Percentiles rank a stretch among this genome's conserved stretches.
Conservation (phyloP, 805 yeast genomes). For the Candida oleophila region DNA sequence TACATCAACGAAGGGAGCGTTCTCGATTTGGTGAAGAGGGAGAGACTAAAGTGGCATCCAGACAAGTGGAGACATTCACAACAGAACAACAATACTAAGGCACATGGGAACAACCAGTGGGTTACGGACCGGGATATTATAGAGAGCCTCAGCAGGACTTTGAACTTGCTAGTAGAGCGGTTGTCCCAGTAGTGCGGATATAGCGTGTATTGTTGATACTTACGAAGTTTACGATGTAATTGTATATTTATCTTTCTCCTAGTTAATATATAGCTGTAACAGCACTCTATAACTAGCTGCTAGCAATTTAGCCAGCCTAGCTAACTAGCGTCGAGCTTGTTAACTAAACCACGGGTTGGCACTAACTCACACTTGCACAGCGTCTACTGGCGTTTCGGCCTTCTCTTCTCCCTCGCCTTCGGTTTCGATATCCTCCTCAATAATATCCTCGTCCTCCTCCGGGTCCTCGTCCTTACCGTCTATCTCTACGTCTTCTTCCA, state of each 20-base stretch:
- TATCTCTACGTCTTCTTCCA: constrained; percentile 2
- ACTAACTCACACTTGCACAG: constrained; percentile 5
- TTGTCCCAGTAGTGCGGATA: neutral
- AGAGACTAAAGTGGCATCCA: constrained; percentile 71
- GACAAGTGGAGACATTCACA: constrained; percentile 51
- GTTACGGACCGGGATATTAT: constrained; percentile 26
- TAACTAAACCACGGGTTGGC: too few relatives aligned
- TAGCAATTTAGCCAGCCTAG: too few relatives aligned
- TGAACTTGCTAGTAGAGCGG: constrained; percentile 28
- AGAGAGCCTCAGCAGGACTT: constrained; percentile 27
- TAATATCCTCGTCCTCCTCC: constrained; percentile 5
- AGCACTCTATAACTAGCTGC: too few relatives aligned
- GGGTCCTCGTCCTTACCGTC: constrained; percentile 5
- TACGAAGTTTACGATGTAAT: too few relatives aligned
- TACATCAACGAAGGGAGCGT: constrained; percentile 15
- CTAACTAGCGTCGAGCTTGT: too few relatives aligned
- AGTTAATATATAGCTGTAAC: too few relatives aligned
- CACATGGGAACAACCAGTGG: constrained; percentile 15
- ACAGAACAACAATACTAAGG: neutral
- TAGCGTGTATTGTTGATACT: too few relatives aligned
- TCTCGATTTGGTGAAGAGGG: constrained; percentile 36
- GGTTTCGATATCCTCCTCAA: constrained; percentile 6
- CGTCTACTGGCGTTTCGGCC: constrained; percentile 12
- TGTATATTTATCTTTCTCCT: too few relatives aligned
- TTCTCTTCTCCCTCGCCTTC: constrained; percentile 3